Evolutionary conservation across 345 rosid genomes (phyloP).

Genomic region (Salix brachista): DNA sequence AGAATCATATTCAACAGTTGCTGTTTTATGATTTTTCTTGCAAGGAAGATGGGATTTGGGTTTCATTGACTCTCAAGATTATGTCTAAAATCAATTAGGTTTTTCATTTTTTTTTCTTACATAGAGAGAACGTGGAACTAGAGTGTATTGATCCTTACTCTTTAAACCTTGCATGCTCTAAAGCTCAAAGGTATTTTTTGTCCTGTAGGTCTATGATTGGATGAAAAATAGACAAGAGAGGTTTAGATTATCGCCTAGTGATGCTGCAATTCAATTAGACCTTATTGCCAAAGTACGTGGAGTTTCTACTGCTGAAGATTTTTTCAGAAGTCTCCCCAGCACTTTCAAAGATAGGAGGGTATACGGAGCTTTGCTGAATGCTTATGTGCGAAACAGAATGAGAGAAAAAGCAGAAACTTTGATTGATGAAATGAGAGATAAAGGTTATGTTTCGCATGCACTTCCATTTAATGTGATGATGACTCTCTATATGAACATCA

Average conservation of each 20-base stretch:
- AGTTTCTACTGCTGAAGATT: slow-evolving; percentile 61
- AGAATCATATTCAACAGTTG: background rate
- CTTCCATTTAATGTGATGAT: slow-evolving; percentile 94
- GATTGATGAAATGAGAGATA: slow-evolving; percentile 59
- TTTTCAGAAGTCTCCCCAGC: slow-evolving; percentile 53
- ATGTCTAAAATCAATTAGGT: background rate
- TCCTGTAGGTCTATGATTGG: slow-evolving; percentile 79
- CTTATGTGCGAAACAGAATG: slow-evolving; percentile 55
- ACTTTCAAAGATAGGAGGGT: slow-evolving; percentile 71
- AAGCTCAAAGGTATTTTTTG: background rate
- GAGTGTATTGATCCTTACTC: background rate
- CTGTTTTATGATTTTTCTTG: background rate
- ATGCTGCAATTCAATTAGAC: slow-evolving; percentile 92
- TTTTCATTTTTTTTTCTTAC: no score
- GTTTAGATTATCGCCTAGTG: slow-evolving; percentile 67
- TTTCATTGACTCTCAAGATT: background rate
- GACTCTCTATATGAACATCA: slow-evolving; percentile 88
- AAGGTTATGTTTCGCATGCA: slow-evolving; percentile 54
- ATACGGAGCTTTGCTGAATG: slow-evolving; percentile 77
- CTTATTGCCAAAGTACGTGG: slow-evolving; percentile 80
- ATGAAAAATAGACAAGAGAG: slow-evolving; percentile 73
- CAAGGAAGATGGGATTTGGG: background rate
- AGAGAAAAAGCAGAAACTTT: slow-evolving; percentile 70
- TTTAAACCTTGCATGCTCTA: background rate
- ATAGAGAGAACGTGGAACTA: background rate